Evolutionary conservation across 2,329 filamentous ascomycete species (phyloP).

Genomic region (Fusarium musae): DNA sequence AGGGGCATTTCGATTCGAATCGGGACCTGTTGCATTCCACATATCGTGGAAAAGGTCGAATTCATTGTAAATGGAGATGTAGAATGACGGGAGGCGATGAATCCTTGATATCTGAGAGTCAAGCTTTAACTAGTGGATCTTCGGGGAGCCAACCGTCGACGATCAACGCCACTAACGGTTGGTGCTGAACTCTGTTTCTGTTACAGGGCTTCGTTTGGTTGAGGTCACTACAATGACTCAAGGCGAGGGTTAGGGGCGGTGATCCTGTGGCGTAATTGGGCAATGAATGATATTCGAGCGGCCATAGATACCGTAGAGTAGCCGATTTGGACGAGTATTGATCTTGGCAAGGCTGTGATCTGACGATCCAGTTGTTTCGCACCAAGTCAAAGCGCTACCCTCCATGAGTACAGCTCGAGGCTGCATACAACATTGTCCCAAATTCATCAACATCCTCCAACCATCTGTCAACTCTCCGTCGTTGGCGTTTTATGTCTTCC

Average conservation of each 20-base stretch:
- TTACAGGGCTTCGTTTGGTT: constrained; percentile 1
- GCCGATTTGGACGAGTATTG: constrained; percentile 10
- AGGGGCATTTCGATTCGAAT: constrained; percentile 38
- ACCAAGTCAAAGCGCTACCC: constrained; percentile 2
- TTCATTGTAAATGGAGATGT: constrained; percentile 5
- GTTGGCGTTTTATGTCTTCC: constrained; percentile 45
- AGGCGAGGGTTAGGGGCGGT: neutral
- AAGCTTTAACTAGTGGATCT: neutral
- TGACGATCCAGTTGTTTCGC: neutral
- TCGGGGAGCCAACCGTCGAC: neutral
- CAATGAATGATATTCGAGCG: neutral
- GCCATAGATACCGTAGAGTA: neutral
- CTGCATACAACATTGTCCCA: constrained; percentile 63
- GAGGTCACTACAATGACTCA: constrained; percentile 9
- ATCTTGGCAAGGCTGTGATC: constrained; percentile 42
- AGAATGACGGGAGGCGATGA: neutral
- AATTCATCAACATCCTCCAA: constrained; percentile 63
- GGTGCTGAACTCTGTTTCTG: constrained; percentile 14
- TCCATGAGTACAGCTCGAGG: constrained; percentile 59
- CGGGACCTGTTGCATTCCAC: constrained; percentile 42
- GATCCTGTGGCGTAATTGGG: constrained; percentile 10
- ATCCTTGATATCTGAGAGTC: neutral
- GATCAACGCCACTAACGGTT: constrained; percentile 15
- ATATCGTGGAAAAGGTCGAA: constrained; percentile 17
- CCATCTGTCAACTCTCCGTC: constrained; percentile 59